Conservation (phyloP, 2,329 filamentous ascomycete species). For the Arachnopeziza araneosa region DNA sequence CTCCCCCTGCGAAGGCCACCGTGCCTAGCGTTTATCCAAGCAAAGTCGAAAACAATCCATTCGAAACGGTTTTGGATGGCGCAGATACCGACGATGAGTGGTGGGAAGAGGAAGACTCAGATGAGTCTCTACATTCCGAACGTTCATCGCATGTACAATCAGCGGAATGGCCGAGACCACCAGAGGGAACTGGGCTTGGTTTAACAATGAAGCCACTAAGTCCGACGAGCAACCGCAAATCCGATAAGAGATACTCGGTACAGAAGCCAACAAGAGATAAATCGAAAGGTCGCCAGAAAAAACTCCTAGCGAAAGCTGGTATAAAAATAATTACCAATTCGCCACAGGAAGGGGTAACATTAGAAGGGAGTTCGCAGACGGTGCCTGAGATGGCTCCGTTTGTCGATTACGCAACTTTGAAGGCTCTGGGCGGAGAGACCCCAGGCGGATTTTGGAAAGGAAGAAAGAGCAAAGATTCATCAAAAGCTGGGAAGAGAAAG, state of each 20-base stretch:
- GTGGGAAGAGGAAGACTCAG: slow-evolving; percentile 27
- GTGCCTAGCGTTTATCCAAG: neutral
- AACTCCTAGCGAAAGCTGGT: slow-evolving; percentile 54
- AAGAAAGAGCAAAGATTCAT: slow-evolving; percentile 19
- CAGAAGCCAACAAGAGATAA: slow-evolving; percentile 38
- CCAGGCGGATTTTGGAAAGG: slow-evolving; percentile 28
- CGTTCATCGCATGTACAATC: slow-evolving; percentile 5
- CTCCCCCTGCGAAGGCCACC: neutral
- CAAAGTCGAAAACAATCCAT: slow-evolving; percentile 48
- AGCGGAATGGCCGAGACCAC: slow-evolving; percentile 21
- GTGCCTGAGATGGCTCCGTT: slow-evolving; percentile 22
- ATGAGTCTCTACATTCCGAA: slow-evolving; percentile 1
- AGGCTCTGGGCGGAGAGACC: slow-evolving; percentile 45
- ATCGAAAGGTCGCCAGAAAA: slow-evolving; percentile 56
- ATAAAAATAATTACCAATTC: slow-evolving; percentile 69
- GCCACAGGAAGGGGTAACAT: slow-evolving; percentile 39
- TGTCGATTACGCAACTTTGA: slow-evolving; percentile 53
- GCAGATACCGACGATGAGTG: slow-evolving; percentile 20
- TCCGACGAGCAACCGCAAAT: slow-evolving; percentile 15
- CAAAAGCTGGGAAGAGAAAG: slow-evolving; percentile 6
- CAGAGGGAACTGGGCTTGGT: slow-evolving; percentile 10
- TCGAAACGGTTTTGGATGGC: slow-evolving; percentile 31
- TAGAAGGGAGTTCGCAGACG: slow-evolving; percentile 27
- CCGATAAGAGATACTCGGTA: slow-evolving; percentile 26
- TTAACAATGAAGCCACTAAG: slow-evolving; percentile 7